Evolutionary conservation across 306 rosid genomes (phyloP), one percentile per base, ranked within the genome.

Genomic region (Ormosia emarginata): DNA sequence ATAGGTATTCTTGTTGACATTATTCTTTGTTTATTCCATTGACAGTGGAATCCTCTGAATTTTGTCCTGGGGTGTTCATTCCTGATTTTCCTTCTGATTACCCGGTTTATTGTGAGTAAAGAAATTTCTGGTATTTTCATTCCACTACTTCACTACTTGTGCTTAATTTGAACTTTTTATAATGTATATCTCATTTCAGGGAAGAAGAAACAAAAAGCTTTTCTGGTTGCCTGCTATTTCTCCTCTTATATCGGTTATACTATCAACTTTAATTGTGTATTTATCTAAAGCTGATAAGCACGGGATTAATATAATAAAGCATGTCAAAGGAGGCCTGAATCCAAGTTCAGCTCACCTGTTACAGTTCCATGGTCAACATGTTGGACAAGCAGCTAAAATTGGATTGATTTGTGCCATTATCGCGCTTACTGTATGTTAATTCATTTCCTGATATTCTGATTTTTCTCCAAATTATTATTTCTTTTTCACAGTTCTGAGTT

Each of bases 151-250:
- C 56, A 62, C 4, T 37, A 78, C 17, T 14, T 8, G 52, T 17
- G 32, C 29, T 64, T 71, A 8, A 15, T 39, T 37, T 68, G 39
- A n/a, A 84, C n/a, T 65, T 69, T 29, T 73, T 13, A 12, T 55
- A 41, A 56, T 50, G 9, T 43, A 30, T 18, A 7, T 55, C 18
- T 58, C 7, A 41, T 58, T 71, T 82, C 88, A 94, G 98, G 98
- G 97, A 0, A 90, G 90, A 71, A 92, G 84, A 84, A 92, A 92
- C 74, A 94, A 74, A 66, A 92, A 89, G 61, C 83, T 90, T 30
- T 94, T 90, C 82, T 94, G 97, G 97, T 73, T 94, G 66, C 92
- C 95, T 53, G 94, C 97, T 5, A 78, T 89, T 71, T 91, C 94
- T 73, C 98, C 98, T 5, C 92, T 94, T 43, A 14, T 88, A 47